Base-by-base conservation (phyloP, 495 filamentous ascomycete species). In the Aspergillus bridgeri region DNA sequence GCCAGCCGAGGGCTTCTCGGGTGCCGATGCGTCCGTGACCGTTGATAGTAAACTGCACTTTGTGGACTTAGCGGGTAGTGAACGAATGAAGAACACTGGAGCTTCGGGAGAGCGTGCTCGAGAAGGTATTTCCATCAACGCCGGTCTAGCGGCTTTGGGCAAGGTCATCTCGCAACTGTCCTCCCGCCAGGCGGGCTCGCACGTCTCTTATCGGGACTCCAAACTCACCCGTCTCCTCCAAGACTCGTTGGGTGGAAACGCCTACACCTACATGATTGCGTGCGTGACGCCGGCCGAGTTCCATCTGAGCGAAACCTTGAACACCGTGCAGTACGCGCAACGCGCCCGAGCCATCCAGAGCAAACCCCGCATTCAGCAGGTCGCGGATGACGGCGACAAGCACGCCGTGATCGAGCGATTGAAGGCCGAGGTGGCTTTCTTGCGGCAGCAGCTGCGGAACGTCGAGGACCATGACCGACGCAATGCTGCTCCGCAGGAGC, bases 131-230 rank as follows among this genome's bases (percentile, higher is more conserved):
- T 96, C 95, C 15, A 99, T 99, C 77, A 99, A 99, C 67, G 93
- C 89, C 25, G 94, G 94, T 54, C 83, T 99, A 54, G 94, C 94
- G 42, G 93, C 92, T 53, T 78, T 99, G 54, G 95, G 94, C 63
- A 99, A 98, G 67, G 94, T 99, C 72, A 99, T 99, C 67, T 96
- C 93, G 18, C 94, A 99, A 72, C 82, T 99, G 18, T 98, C 94
- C 2, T 96, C 92, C 29, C 86, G 91, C 49, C 85, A 92, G 61
- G 74, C 89, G 29, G 91, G 93, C 21, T 86, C 91, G 19, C 95
- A 99, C 70, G 91, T 99, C 43, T 98, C 95, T 6, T 99, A 99
- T 71, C 91, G 94, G 42, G 94, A 99, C 73, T 99, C 94, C 15
- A 92, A 89, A 69, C 87, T 99, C 54, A 99, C 94, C 17, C 89